Base-by-base conservation (phyloP, 2,329 filamentous ascomycete genomes). In the Tolypocladium amazonense region DNA sequence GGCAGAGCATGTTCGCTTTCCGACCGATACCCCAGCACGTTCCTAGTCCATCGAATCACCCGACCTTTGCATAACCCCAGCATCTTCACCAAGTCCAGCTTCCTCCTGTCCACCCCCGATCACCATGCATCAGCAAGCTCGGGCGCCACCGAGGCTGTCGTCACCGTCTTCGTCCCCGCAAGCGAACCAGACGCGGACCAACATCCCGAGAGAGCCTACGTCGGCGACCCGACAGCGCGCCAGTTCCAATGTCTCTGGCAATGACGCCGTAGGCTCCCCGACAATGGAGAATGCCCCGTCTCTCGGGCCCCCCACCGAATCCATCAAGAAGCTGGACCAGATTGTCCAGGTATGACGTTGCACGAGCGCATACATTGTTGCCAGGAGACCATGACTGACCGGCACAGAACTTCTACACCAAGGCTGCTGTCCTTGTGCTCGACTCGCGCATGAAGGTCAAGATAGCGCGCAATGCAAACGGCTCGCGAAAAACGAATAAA, bases 121-220 rank as follows among this genome's bases (percentile, higher is more conserved):
- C 47, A 67, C 56, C 57, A 97, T 97, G 92, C 92, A 97, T 83
- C 92, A 96, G 77, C 90, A 92, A 76, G 87, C 89, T 67, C 87
- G 92, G 68, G 83, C 86, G 63, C 83, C 88, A 65, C 88, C 89
- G 65, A 82, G 86, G 72, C 82, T 85, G 69, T 82, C 88, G 62
- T 91, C 90, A 63, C 87, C 90, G 63, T 87, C 87, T 67, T 85
- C 83, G 68, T 87, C 88, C 56, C 83, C 87, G 58, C 84, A 87
- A 71, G 87, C 88, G 62, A 90, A 89, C 68, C 84, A 88, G 67
- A 79, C 84, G 63, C 83, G 89, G 73, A 83, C 84, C 38, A 90
- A 90, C 75, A 92, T 88, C 71, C 81, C 83, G 59, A 87, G 89
- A 83, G 89, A 95, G 77, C 79, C 66, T 60, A 62, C 63, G 27